Evolutionary conservation across 805 yeast species (phyloP).

Genomic region (Blastobotrys parvus): DNA sequence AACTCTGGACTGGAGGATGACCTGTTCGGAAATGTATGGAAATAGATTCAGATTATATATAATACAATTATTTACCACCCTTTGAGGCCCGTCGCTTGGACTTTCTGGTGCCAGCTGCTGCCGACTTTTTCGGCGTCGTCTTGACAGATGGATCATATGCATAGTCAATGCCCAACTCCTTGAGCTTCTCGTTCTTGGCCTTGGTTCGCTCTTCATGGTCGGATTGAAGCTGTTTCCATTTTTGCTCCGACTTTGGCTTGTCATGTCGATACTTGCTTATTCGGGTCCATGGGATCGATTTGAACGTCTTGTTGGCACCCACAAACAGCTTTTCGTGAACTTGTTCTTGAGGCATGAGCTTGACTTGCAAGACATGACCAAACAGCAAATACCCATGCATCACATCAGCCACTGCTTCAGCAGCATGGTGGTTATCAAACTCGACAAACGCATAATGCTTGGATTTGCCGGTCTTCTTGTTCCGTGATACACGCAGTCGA

Average conservation of each 20-base stretch:
- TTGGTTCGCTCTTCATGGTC: slow-evolving; percentile 36
- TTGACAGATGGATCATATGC: slow-evolving; percentile 6
- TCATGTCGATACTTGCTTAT: slow-evolving; percentile 47
- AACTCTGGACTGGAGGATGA: slow-evolving; percentile 24
- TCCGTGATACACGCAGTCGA: slow-evolving; percentile 74
- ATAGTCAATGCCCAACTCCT: slow-evolving; percentile 52
- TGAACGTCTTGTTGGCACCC: slow-evolving; percentile 48
- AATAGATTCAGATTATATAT: slow-evolving; percentile 10
- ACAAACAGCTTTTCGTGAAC: slow-evolving; percentile 45
- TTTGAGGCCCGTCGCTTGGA: slow-evolving; percentile 5
- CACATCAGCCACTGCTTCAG: slow-evolving; percentile 83
- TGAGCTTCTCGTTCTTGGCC: slow-evolving; percentile 42
- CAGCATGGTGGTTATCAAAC: slow-evolving; percentile 65
- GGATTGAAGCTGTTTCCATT: slow-evolving; percentile 47
- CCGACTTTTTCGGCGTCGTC: slow-evolving; percentile 9
- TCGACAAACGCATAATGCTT: slow-evolving; percentile 91
- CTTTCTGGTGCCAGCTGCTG: slow-evolving; percentile 5
- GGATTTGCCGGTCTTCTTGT: slow-evolving; percentile 81
- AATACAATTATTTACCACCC: not conserved
- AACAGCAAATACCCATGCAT: slow-evolving; percentile 90
- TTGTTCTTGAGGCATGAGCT: slow-evolving; percentile 37
- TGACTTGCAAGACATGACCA: slow-evolving; percentile 78
- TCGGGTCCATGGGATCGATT: slow-evolving; percentile 51
- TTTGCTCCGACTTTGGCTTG: slow-evolving; percentile 45
- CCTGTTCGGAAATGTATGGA: slow-evolving; percentile 32